Conservation (phyloP, 495 filamentous ascomycete species). For the Trichoderma gamsii region DNA sequence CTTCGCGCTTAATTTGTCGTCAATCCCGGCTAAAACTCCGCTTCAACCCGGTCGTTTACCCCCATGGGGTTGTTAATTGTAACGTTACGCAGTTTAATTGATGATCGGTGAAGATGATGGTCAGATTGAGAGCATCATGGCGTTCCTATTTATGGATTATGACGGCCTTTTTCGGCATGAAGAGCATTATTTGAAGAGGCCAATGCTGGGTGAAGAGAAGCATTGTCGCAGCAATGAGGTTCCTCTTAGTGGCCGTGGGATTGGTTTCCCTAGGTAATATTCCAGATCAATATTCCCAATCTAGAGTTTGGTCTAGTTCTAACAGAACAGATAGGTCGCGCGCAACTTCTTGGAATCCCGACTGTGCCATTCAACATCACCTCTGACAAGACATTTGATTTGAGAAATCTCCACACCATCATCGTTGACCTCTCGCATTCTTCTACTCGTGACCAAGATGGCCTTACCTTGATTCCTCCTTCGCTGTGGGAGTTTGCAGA, state of each 20-base stretch:
- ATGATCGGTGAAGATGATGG: not conserved
- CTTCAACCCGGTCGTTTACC: not conserved
- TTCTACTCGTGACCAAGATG: conserved; percentile 30
- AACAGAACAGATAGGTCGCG: conserved; percentile 20
- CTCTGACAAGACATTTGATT: not conserved
- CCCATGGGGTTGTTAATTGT: conserved; percentile 6
- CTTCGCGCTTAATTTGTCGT: not conserved
- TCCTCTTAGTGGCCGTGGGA: not conserved
- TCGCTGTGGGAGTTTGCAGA: conserved; percentile 43
- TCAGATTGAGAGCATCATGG: not conserved
- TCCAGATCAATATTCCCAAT: not conserved
- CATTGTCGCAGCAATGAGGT: not conserved
- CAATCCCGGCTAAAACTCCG: conserved; percentile 1
- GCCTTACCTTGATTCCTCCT: conserved; percentile 50
- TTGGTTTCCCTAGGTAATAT: not conserved
- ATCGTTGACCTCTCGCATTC: conserved; percentile 19
- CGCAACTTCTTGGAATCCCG: conserved; percentile 31
- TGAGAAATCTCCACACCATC: conserved; percentile 14
- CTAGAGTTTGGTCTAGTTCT: not conserved
- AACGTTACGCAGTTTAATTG: not conserved
- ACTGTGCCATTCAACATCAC: conserved; percentile 13
- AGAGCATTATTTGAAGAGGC: not conserved
- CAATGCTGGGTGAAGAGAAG: not conserved
- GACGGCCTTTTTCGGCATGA: not conserved
- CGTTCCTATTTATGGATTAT: not conserved